Evolutionary conservation across 108 stramenopile genomes (phyloP), one percentile per base, ranked within the genome.

Genomic region (Schizochytrium sp.): DNA sequence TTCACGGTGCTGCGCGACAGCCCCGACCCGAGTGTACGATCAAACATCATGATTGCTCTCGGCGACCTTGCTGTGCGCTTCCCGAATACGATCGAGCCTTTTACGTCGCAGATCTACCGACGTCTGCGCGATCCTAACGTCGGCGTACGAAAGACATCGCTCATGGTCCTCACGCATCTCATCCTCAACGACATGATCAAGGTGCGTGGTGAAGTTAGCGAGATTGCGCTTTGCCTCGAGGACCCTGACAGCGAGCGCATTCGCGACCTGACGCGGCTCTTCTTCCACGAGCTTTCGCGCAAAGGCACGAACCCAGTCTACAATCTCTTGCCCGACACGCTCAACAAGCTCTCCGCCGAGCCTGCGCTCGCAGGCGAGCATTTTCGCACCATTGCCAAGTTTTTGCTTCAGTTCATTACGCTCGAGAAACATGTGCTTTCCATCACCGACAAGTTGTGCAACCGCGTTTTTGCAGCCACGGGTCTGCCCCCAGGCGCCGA

Each of bases 171-270:
- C 51, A 98, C 98, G 6, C 98, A 99, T 87, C 93, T 99, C 58
- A 96, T 98, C 88, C 92, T 98, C 60, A 98, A 98, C 92, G 98
- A 99, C 88, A 99, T 99, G 98, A 97, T 99, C 48, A 98, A 98
- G 92, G 97, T 98, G 63, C 96, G 97, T 90, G 88, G 91, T 14
- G 95, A 98, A 87, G 97, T 99, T 3, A 96, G 96, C 72, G 97
- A 97, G 87, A 96, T 99, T 58, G 99, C 97, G 2, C 88, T 97
- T 47, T 97, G 96, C 90, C 90, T 99, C 25, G 91, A 94, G 34
- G 98, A 98, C 91, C 60, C 93, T 28, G 97, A 97, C 60, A 25
- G 23, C 44, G 90, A 90, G 57, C 72, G 96, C 45, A 97, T 99
- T 59, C 93, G 93, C 19, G 97, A 97, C 90, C 96, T 97, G 91